Evolutionary conservation across 306 rosid genomes (phyloP).

Genomic region (Acacia crassicarpa): DNA sequence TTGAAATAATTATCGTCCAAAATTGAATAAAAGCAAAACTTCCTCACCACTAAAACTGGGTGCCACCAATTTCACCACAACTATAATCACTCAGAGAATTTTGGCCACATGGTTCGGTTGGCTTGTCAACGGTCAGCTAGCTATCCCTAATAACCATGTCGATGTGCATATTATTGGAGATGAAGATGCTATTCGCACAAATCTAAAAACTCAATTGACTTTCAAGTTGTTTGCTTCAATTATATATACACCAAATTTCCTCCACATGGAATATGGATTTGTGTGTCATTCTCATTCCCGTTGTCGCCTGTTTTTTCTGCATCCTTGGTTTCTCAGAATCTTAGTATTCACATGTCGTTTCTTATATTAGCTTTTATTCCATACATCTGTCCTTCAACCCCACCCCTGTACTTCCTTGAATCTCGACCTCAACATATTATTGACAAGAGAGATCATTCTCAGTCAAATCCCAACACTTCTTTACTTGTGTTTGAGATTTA

Average conservation of each 20-base stretch:
- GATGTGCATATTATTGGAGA: neutral
- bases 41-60: neutral
- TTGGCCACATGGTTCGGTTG: neutral
- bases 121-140: neutral
- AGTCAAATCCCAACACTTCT: neutral
- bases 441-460: neutral
- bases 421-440: neutral
- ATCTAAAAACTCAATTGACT: neutral
- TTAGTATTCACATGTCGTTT: neutral
- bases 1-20: neutral
- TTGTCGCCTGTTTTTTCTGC: neutral
- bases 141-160: neutral
- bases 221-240: neutral
- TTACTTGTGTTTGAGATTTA: neutral
- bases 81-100: neutral
- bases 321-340: neutral
- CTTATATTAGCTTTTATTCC: neutral
- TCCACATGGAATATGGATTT: conserved; percentile 13
- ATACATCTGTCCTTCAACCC: neutral
- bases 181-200: neutral
- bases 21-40: neutral
- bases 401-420: neutral
- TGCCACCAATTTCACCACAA: neutral
- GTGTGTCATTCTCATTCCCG: neutral
- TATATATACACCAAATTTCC: conserved; percentile 1